Base-by-base conservation (phyloP, 1,284 basidiomycete genomes). In the Naganishia liquefaciens region DNA sequence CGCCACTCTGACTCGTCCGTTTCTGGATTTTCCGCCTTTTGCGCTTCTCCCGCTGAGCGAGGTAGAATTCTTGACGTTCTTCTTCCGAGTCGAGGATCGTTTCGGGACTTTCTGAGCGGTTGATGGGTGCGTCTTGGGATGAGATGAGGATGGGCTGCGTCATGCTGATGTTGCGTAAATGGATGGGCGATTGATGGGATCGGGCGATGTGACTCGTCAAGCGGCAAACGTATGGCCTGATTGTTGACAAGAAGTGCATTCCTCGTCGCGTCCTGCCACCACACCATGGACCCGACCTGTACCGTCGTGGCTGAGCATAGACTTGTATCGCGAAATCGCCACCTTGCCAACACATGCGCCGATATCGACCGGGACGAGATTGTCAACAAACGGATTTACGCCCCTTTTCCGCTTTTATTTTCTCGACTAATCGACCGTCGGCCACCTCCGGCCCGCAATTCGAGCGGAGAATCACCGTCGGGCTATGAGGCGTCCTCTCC, bases 21-120 rank as follows among this genome's bases (percentile, higher is more conserved):
- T 46, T 65, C 39, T 55, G 47, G 23, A 52, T 23, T 50, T 58
- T 60, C 10, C 54, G 21, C 23, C 37, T 49, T 17, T 42, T 27
- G 19, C 63, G 47, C 44, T 58, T 65, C 6, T 57, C 55, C 44
- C 54, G 54, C 51, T 65, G 49, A n/a, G 44, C 17, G 19, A 23
- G n/a, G 43, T 51, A 60, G n/a, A 44, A 65, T 19, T 65, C 49
- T 44, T 65, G 54, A 19, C 63, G 47, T 9, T 65, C 63, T 13
- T 55, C 54, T n/a, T 65, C 63, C 3, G 63, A 65, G n/a, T 65
- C 63, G 6, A 57, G 40, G n/a, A 65, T 49, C 28, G 63, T 65
- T 9, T 49, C 37, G 37, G 50, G 50, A 40, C 54, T 65, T 15
- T 50, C 40, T 42, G 55, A 44, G 21, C 47, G 43, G 0, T 25